Base-by-base conservation (phyloP, 2,329 filamentous ascomycete genomes). In the Chrysosphaeria jannelii region DNA sequence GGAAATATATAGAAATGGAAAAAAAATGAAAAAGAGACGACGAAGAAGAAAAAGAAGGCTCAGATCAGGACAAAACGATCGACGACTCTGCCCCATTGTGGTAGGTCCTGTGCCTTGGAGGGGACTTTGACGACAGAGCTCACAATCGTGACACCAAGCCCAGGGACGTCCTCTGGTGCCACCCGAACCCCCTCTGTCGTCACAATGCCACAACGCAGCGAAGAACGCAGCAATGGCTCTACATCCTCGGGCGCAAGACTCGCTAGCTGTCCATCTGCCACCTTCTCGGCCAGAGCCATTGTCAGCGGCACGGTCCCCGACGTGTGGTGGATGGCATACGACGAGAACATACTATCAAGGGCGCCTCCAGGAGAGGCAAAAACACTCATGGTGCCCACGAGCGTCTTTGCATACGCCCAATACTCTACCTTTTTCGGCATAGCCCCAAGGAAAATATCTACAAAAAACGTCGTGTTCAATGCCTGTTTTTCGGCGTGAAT, bases 361-460 rank as follows among this genome's bases (percentile, higher is more conserved):
- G 20, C 25, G 6, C 21, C 14, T 4, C 29, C 31, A 10, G 34
- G 37, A 4, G 41, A 34, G 10, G 51, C 44, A 30, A 64, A 61
- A 9, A 63, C 45, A 10, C 53, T 56, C 31, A 67, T 53, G 1
- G 56, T 57, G 3, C 69, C 69, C 3, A 68, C 50, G 7, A 68
- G 48, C 29, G 57, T 64, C 2, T 42, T 35, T 1, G 56, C 50
- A 19, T 39, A 37, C 1, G 48, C 36, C 65, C 66, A 72, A 1
- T 38, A 34, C 5, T 31, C 30, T 2, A 46, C 34, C 19, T 61
- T 44, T 3, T 35, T 31, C 18, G 19, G 14, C 9, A 10, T 28
- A 2, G 49, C 44, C 1, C 64, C 70, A 2, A 76, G 37, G 41
- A 78, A 79, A 28, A 79, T 46, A 36, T 67, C 58, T 11, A 81